Percentiles rank a stretch among this genome's conserved stretches.
These are phyloP conservation scores for Monilinia fructicola DNA, from an alignment of 2,329 filamentous ascomycete genomes.

Conservation along the genomic window DNA sequence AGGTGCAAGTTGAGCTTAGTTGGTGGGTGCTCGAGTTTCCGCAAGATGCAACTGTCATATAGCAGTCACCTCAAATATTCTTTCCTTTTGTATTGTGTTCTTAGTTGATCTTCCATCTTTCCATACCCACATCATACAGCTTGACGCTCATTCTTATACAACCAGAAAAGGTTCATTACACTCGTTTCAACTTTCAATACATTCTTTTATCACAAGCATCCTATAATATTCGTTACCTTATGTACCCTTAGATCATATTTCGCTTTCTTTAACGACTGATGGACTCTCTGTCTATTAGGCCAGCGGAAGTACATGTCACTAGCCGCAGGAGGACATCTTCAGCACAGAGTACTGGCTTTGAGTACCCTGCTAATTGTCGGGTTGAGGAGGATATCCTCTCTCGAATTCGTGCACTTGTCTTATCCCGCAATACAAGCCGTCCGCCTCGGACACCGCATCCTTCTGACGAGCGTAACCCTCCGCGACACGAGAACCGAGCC, in stretches of 20 bases:
- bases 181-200: slow-evolving; percentile 24
- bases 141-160: slow-evolving; percentile 12
- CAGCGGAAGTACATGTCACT: slow-evolving; percentile 24
- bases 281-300: slow-evolving; percentile 26
- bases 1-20: slow-evolving; percentile 11
- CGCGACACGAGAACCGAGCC: slow-evolving; percentile 20
- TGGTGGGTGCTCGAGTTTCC: not conserved
- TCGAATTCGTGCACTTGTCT: slow-evolving; percentile 36
- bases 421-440: slow-evolving; percentile 33
- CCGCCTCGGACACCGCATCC: slow-evolving; percentile 35
- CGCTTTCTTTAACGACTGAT: slow-evolving; percentile 28
- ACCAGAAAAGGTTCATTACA: slow-evolving; percentile 14
- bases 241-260: slow-evolving; percentile 10
- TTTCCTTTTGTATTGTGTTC: not conserved
- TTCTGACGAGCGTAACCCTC: slow-evolving; percentile 31
- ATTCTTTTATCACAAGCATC: slow-evolving; percentile 21
- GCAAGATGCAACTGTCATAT: not conserved
- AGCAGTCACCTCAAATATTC: not conserved
- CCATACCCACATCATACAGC: not conserved
- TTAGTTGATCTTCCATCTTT: not conserved
- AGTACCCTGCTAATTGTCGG: slow-evolving; percentile 30
- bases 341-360: slow-evolving; percentile 31
- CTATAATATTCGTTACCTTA: slow-evolving; percentile 20
- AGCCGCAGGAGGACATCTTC: slow-evolving; percentile 31
- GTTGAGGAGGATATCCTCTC: slow-evolving; percentile 38